Evolutionary conservation across 2,329 filamentous ascomycete genomes (phyloP).

Genomic region (Fusarium sp.): DNA sequence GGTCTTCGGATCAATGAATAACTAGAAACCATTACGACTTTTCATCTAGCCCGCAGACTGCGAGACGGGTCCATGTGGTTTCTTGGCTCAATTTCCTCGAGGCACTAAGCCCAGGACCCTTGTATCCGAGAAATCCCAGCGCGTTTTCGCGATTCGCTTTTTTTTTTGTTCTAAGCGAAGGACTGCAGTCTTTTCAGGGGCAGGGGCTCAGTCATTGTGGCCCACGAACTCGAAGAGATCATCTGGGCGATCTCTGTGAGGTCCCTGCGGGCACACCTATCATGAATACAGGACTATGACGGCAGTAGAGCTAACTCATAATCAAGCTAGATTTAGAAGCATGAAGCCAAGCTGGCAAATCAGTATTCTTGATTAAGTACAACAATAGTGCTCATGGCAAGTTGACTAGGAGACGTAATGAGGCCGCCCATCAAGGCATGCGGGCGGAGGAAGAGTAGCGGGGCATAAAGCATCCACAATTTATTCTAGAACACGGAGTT

Average conservation of each 20-base stretch:
- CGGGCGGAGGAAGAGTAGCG: neutral
- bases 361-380: neutral
- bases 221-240: neutral
- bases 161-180: neutral
- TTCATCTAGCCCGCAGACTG: neutral
- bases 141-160: neutral
- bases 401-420: neutral
- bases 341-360: neutral
- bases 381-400: neutral
- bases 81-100: neutral
- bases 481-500: neutral
- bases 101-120: neutral
- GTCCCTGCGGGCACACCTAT: neutral
- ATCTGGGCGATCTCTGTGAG: neutral
- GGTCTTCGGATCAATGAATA: neutral
- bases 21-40: neutral
- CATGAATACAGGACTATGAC: neutral
- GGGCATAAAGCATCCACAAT: neutral
- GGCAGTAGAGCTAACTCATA: too few relatives aligned
- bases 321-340: neutral
- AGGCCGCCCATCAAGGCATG: neutral
- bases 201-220: neutral
- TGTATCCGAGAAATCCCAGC: too few relatives aligned
- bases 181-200: neutral
- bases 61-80: neutral